Evolutionary conservation across 192 early-diverging fungal genomes (phyloP).

Genomic region (Coemansia sp.): DNA sequence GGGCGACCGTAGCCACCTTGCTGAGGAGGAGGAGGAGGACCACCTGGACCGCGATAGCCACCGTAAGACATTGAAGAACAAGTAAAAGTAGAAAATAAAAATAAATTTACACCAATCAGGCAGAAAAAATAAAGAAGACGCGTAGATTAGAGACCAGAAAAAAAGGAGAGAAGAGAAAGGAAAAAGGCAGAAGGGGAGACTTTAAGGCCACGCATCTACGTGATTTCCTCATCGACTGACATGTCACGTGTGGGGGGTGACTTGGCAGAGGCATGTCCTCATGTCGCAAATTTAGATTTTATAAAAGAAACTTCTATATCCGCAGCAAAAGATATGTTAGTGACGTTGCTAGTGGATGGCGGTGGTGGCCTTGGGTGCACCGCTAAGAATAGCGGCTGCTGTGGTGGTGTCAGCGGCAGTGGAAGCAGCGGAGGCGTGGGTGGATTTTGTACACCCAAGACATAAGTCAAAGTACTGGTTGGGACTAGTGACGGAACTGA

Average conservation of each 20-base stretch:
- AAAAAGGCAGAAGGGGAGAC: not conserved
- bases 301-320: not conserved
- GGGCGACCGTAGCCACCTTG: conserved; percentile 17
- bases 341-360: not conserved
- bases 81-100: conserved; percentile 8
- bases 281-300: not conserved
- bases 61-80: conserved; percentile 31
- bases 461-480: conserved; percentile 92
- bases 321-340: conserved; percentile 5
- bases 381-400: conserved; percentile 7
- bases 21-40: not conserved
- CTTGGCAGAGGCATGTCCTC: not conserved
- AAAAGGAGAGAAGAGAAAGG: conserved; percentile 1
- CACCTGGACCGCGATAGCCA: conserved; percentile 11
- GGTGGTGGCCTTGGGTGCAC: not conserved
- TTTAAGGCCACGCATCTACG: not conserved
- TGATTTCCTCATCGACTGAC: not conserved
- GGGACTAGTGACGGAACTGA: conserved; percentile 86
- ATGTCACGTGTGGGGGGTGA: not conserved
- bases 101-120: conserved; percentile 2
- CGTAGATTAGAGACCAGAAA: conserved; percentile 1
- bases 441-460: conserved; percentile 20
- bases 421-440: not conserved
- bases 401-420: not conserved
- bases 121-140: conserved; percentile 7